Evolutionary conservation across 129 eudicot species (phyloP).

Genomic region (Flaveria robusta): DNA sequence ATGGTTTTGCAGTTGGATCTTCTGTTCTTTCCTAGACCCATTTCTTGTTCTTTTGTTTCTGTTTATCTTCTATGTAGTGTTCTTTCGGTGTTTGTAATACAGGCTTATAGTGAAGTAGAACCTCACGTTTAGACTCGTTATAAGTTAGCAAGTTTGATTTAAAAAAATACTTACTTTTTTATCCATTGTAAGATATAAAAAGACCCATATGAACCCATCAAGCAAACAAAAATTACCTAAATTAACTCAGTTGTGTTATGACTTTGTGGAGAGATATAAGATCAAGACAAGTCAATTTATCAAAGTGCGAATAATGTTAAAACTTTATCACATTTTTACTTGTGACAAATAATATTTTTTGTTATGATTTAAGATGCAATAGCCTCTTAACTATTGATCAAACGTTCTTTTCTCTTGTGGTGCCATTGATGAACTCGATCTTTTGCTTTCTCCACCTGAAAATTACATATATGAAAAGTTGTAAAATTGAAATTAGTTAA

Average conservation of each 20-base stretch:
- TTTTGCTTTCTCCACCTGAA: conserved; percentile 36
- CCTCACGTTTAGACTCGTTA: neutral
- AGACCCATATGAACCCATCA: too few species aligned
- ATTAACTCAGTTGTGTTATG: too few species aligned
- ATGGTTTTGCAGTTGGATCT: conserved; percentile 13
- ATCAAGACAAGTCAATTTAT: neutral
- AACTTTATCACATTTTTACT: neutral
- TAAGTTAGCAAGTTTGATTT: too few species aligned
- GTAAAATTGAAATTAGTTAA: neutral
- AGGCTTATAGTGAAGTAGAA: neutral
- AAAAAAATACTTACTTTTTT: too few species aligned
- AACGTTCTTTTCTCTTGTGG: neutral
- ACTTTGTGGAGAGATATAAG: neutral
- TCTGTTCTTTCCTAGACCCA: neutral
- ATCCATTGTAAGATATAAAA: too few species aligned
- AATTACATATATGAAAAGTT: neutral
- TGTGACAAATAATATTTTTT: neutral
- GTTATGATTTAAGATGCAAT: neutral
- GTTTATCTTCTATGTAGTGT: neutral
- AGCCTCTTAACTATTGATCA: neutral
- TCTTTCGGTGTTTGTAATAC: neutral
- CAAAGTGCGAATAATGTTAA: neutral
- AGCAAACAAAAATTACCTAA: too few species aligned
- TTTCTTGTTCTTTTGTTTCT: neutral
- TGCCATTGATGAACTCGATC: conserved; percentile 27